Evolutionary conservation across 2,329 filamentous ascomycete species (phyloP).

Genomic region (Hymenoscyphus fraxineus): DNA sequence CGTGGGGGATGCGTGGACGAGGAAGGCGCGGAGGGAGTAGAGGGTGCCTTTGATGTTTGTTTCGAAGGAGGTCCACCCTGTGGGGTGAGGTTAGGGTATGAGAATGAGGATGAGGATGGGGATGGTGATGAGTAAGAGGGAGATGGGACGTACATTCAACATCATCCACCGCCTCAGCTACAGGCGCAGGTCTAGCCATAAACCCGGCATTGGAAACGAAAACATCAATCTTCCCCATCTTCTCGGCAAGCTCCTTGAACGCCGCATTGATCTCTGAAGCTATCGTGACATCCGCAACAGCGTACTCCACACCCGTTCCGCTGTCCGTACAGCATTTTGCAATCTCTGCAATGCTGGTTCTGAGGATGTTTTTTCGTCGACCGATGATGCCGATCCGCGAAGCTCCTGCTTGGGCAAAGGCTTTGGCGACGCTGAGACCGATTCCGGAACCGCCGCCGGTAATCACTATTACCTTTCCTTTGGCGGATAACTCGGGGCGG

Average conservation of each 20-base stretch:
- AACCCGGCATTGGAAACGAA: conserved; percentile 40
- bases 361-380: conserved; percentile 36
- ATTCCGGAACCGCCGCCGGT: conserved; percentile 47
- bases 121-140: no score
- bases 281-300: conserved; percentile 35
- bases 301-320: conserved; percentile 35
- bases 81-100: no score
- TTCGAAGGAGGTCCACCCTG: conserved; percentile 9
- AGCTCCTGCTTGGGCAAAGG: conserved; percentile 44
- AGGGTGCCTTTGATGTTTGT: conserved; percentile 15
- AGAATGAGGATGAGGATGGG: no score
- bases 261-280: conserved; percentile 34
- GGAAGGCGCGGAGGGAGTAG: conserved; percentile 6
- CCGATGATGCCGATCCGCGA: conserved; percentile 43
- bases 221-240: conserved; percentile 37
- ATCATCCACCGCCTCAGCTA: conserved; percentile 30
- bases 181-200: conserved; percentile 30
- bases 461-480: conserved; percentile 39
- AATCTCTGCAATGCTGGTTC: conserved; percentile 29
- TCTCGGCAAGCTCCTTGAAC: conserved; percentile 33
- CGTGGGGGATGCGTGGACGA: background rate
- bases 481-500: conserved; percentile 39
- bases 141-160: conserved; percentile 27
- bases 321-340: conserved; percentile 35
- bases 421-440: conserved; percentile 40